Conservation (phyloP, 805 yeast genomes). For the Zygosaccharomyces bailii region DNA sequence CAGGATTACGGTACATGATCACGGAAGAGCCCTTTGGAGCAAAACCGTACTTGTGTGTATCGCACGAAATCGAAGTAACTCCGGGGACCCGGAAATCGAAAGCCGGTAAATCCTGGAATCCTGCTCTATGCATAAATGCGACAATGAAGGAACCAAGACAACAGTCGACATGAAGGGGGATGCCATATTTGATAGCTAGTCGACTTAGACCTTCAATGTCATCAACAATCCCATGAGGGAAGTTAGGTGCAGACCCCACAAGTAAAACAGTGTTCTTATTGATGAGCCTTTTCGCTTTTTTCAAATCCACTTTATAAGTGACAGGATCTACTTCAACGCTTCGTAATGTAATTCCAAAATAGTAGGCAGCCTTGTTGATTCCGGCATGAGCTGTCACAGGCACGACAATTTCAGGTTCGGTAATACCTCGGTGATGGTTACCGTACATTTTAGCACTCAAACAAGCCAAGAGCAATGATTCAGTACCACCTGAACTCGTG, state of each 20-base stretch:
- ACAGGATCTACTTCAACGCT: conserved; percentile 72
- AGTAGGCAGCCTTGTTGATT: conserved; percentile 85
- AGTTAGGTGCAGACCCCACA: conserved; percentile 95
- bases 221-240: conserved; percentile 94
- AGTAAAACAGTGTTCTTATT: conserved; percentile 77
- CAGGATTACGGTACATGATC: conserved; percentile 75
- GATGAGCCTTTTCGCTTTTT: conserved; percentile 59
- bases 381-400: conserved; percentile 94
- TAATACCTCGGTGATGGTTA: conserved; percentile 51
- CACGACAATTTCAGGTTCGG: conserved; percentile 79
- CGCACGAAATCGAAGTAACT: conserved; percentile 98
- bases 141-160: conserved; percentile 92
- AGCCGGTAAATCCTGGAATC: conserved; percentile 40
- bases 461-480: conserved; percentile 81
- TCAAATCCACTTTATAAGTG: conserved; percentile 64
- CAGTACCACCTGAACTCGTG: conserved; percentile 93
- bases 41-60: conserved; percentile 98
- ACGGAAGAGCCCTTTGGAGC: conserved; percentile 96
- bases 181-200: conserved; percentile 55
- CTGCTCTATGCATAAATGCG: conserved; percentile 69
- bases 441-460: conserved; percentile 84
- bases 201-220: conserved; percentile 71
- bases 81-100: conserved; percentile 88
- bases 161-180: conserved; percentile 94
- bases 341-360: conserved; percentile 80